phyloP scores from a whole-genome alignment of 176 grass and related monocot genomes.

The Raddia guianensis region DNA sequence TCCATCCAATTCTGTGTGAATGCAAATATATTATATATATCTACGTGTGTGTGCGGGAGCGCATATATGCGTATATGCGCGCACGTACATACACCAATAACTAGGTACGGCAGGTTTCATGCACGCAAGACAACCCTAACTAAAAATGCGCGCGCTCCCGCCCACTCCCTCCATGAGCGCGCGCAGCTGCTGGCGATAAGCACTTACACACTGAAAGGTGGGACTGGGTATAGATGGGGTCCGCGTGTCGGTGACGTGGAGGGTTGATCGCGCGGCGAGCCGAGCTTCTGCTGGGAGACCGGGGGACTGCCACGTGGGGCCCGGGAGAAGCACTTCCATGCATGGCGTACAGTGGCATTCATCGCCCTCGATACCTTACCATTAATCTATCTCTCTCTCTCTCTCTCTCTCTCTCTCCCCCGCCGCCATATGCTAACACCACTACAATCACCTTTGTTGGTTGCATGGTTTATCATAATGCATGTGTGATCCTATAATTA shows the following conservation, averaged over 20 bases:
- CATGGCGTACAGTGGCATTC: background rate
- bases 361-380: background rate
- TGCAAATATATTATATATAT: background rate
- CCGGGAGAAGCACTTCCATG: background rate
- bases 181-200: too few relatives aligned
- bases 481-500: too few relatives aligned
- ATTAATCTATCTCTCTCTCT: too few relatives aligned
- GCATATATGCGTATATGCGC: background rate
- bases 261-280: background rate
- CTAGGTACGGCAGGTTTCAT: background rate
- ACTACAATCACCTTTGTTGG: too few relatives aligned
- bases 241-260: background rate
- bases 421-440: too few relatives aligned
- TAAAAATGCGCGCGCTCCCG: background rate
- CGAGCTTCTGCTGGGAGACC: background rate
- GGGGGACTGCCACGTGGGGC: background rate
- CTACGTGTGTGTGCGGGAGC: too few relatives aligned
- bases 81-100: background rate
- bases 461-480: too few relatives aligned
- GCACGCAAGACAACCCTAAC: background rate
- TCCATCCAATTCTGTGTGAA: constrained; percentile 5
- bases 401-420: too few relatives aligned
- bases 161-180: too few relatives aligned
- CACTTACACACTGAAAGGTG: background rate
- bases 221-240: background rate